Conservation (phyloP, 2,329 filamentous ascomycete species). For the Pseudocercospora fuligena region DNA sequence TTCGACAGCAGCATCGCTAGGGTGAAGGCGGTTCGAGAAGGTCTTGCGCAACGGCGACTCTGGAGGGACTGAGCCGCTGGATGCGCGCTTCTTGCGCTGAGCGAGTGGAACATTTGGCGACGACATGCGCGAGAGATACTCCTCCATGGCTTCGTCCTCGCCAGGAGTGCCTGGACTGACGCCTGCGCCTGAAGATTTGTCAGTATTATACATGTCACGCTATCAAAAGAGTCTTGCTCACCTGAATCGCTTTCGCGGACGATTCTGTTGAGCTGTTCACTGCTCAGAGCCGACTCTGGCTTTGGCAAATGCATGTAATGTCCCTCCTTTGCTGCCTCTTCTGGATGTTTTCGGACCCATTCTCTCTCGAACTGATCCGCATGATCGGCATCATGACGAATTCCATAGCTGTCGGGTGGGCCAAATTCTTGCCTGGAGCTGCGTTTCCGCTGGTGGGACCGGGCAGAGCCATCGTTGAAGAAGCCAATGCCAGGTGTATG, state of each 20-base stretch:
- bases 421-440: constrained; percentile 73
- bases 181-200: constrained; percentile 21
- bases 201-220: constrained; percentile 15
- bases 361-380: constrained; percentile 85
- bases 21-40: constrained; percentile 46
- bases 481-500: constrained; percentile 56
- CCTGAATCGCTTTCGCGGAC: constrained; percentile 72
- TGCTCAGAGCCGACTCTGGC: constrained; percentile 83
- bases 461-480: constrained; percentile 59
- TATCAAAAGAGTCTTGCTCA: constrained; percentile 36
- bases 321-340: constrained; percentile 79
- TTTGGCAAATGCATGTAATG: constrained; percentile 66
- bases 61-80: constrained; percentile 44
- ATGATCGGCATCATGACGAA: constrained; percentile 78
- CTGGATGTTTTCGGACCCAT: constrained; percentile 92
- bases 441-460: constrained; percentile 67
- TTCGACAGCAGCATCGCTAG: constrained; percentile 48
- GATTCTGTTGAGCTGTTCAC: constrained; percentile 86
- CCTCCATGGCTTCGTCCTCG: constrained; percentile 86
- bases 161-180: constrained; percentile 73
- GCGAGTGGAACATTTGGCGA: constrained; percentile 62
- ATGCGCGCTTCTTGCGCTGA: constrained; percentile 35
- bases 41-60: constrained; percentile 51
- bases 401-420: constrained; percentile 88
- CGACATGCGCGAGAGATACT: constrained; percentile 76